Evolutionary conservation across 2,329 filamentous ascomycete species (phyloP), one percentile per base, ranked within the genome.

Genomic region (Penicillium glabrum): DNA sequence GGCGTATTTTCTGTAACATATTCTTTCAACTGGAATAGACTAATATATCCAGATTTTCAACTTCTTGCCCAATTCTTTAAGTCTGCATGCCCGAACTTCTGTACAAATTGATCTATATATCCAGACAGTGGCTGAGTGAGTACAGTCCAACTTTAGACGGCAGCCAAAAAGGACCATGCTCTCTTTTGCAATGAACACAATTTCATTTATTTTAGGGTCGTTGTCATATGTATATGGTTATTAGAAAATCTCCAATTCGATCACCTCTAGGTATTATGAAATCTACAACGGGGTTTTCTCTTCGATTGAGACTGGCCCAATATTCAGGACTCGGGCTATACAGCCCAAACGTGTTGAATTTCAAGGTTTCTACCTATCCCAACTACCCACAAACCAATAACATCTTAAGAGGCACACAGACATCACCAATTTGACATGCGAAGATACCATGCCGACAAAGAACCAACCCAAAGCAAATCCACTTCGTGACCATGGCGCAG

Each of bases 321-420:
- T 53, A 21, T 27, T 26, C 7, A 37, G 35, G 11, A 55, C 37
- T 35, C 4, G 39, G 27, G 16, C 47, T 37, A 19, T 37, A 26
- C 39, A 41, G 44, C 44, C 19, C 31, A 52, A 53, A 46, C 23
- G 46, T 56, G 52, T 60, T 62, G 57, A 60, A 61, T 57, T 61
- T 45, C 33, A 33, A 60, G 41, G 43, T 33, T 39, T 43, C 39
- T 41, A 55, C 57, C 51, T 54, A 53, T 49, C 46, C 23, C 33
- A 26, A 27, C 35, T 53, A 57, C 50, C 52, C 52, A 33, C 49
- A 51, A 48, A 41, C 29, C 35, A 48, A 48, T 9, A 48, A 35
- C 27, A 48, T 33, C 46, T 3, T 10, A 33, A 23, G 27, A 44
- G 31, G n/a, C 35, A 41, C 26, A 49, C 35, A 48, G 41, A 29